Conservation (phyloP, 2,329 filamentous ascomycete species). For the Sporothrix dimorphospora region DNA sequence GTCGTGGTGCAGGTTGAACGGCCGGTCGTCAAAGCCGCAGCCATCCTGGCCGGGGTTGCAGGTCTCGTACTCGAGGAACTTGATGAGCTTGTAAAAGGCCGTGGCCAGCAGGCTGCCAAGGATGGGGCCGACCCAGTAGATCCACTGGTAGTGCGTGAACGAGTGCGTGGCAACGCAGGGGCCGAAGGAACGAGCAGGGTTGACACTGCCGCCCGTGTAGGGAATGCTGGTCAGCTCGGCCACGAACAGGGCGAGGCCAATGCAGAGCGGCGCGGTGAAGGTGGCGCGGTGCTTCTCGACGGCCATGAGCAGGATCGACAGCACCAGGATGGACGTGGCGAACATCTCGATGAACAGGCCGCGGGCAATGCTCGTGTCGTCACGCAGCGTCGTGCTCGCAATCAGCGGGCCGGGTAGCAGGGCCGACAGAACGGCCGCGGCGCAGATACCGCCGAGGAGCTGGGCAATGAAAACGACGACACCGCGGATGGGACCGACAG, state of each 20-base stretch:
- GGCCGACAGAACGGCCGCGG: constrained; percentile 59
- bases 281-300: constrained; percentile 75
- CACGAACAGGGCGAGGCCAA: constrained; percentile 72
- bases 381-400: constrained; percentile 59
- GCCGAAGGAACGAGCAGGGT: constrained; percentile 56
- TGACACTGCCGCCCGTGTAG: constrained; percentile 54
- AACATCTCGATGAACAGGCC: constrained; percentile 71
- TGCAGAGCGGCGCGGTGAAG: constrained; percentile 70
- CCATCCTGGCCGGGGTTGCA: constrained; percentile 55
- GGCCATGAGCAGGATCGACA: constrained; percentile 70
- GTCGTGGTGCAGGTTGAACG: constrained; percentile 45
- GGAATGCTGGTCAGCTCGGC: constrained; percentile 50
- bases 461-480: constrained; percentile 59
- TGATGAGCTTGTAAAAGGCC: constrained; percentile 55
- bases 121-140: constrained; percentile 59
- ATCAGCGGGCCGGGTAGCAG: constrained; percentile 60
- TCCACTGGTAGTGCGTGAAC: constrained; percentile 55
- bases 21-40: constrained; percentile 25
- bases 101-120: constrained; percentile 54
- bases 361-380: constrained; percentile 55
- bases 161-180: constrained; percentile 48
- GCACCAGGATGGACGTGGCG: constrained; percentile 64
- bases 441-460: constrained; percentile 60
- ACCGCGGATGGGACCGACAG: constrained; percentile 56
- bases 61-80: constrained; percentile 55